Evolutionary conservation across 2,329 filamentous ascomycete genomes (phyloP), one percentile per base, ranked within the genome.

Genomic region (Xylaria sp.): DNA sequence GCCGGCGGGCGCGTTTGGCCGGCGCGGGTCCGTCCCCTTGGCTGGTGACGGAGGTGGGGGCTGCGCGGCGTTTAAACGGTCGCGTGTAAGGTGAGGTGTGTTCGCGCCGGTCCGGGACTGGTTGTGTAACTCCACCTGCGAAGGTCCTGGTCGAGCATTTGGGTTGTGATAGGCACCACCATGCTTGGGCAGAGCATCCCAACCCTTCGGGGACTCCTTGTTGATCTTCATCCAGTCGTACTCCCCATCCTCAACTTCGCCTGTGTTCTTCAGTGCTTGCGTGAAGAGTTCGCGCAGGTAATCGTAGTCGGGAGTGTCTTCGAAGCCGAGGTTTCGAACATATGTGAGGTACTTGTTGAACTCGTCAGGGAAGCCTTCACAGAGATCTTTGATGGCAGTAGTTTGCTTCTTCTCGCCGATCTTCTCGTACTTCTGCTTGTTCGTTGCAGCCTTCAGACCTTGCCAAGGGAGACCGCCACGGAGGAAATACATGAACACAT

Each of bases 331-430:
- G 81, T 98, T 98, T 73, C 96, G 93, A 65, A 98, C 96, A 76
- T 99, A 98, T 73, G 91, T 97, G 65, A 99, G 85, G 81, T 99
- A 99, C 82, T 97, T 97, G 85, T 92, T 97, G 81, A 99, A 97
- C 82, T 99, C 94, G 79, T 97, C 93, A 72, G 96, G 95, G 82
- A 97, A 98, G 60, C 93, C 92, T 75, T 97, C 94, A 79, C 95
- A 98, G 18, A 99, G 89, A 76, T 99, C 96, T 84, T 97, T 97
- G 83, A 99, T 97, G 5, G 89, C 89, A 25, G 96, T 98, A 0
- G 95, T 97, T 84, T 98, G 96, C 86, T 99, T 99, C 91, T 99
- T 98, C 86, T 99, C 95, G 53, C 96, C 96, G 81, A 99, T 99
- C 87, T 98, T 98, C 84, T 99, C 96, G 80, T 99, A 99, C 84